Percentiles rank a stretch among this genome's conserved stretches.
These are phyloP conservation scores for Avena eriantha DNA, from an alignment of 176 grass and related monocot species.

Conservation along the genomic window DNA sequence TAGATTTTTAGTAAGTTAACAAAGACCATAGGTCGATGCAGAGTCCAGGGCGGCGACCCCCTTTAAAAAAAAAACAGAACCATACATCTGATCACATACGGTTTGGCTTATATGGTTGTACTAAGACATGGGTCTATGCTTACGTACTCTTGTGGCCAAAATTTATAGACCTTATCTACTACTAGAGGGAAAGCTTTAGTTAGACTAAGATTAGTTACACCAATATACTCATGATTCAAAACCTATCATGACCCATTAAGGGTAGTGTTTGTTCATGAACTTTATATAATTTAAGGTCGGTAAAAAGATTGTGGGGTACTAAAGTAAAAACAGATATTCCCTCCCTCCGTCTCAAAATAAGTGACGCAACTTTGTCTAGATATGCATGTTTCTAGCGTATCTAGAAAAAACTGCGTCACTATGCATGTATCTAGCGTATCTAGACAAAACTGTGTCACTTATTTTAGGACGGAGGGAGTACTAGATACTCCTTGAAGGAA, in stretches of 20 bases:
- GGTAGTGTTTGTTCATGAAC: neutral
- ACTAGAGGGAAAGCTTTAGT: neutral
- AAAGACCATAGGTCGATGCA: too few relatives aligned
- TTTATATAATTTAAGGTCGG: neutral
- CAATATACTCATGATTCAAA: neutral
- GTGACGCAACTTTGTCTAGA: too few relatives aligned
- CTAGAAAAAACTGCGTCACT: too few relatives aligned
- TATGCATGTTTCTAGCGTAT: too few relatives aligned
- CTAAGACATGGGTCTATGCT: neutral
- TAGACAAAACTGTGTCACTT: too few relatives aligned
- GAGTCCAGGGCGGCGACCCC: too few relatives aligned
- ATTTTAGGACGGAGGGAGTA: neutral
- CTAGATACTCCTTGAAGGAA: neutral
- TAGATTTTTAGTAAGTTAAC: too few relatives aligned
- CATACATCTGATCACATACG: neutral
- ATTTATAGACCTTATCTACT: neutral
- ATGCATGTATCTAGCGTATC: too few relatives aligned
- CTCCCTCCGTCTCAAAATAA: too few relatives aligned
- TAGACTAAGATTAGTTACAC: neutral
- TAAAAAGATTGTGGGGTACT: neutral
- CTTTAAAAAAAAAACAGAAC: neutral
- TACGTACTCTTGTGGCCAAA: neutral
- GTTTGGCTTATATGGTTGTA: neutral
- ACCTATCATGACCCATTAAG: neutral
- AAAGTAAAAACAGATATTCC: neutral